phyloP scores from a whole-genome alignment of 768 basidiomycete genomes.

The Kwoniella sp. region DNA sequence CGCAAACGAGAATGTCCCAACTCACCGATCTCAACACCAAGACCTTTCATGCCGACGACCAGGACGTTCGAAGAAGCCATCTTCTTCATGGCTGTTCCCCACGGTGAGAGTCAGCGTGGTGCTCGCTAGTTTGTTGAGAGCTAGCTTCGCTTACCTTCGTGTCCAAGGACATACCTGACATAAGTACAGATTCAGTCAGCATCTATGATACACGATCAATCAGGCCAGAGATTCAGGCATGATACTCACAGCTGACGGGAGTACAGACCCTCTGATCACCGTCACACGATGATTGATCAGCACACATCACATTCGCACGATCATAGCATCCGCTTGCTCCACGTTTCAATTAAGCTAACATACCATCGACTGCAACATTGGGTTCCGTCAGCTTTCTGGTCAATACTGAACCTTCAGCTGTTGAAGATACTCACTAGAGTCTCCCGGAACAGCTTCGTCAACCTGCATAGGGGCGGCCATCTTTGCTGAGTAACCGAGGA shows the following conservation, averaged over 20 bases:
- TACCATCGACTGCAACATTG: constrained; percentile 47
- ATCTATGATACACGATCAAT: not conserved
- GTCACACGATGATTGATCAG: constrained; percentile 22
- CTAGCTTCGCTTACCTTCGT: constrained; percentile 70
- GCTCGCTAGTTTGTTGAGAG: no score
- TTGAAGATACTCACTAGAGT: constrained; percentile 46
- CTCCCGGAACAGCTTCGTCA: constrained; percentile 47
- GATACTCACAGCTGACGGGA: constrained; percentile 53
- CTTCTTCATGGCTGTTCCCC: constrained; percentile 86
- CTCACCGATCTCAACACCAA: constrained; percentile 93
- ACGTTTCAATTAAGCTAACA: constrained; percentile 11
- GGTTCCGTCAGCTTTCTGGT: not conserved
- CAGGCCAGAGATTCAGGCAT: not conserved
- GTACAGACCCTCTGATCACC: constrained; percentile 52
- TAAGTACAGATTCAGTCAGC: constrained; percentile 14
- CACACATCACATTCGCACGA: not conserved
- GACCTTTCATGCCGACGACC: constrained; percentile 84
- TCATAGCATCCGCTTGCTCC: not conserved
- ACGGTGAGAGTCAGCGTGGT: not conserved
- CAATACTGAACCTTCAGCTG: not conserved
- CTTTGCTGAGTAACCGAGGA: not conserved
- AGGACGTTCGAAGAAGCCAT: constrained; percentile 97
- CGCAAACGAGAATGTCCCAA: constrained; percentile 7
- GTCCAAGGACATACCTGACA: constrained; percentile 82
- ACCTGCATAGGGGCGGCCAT: constrained; percentile 55